Conservation (phyloP, 495 filamentous ascomycete species). For the Clohesyomyces aquaticus region DNA sequence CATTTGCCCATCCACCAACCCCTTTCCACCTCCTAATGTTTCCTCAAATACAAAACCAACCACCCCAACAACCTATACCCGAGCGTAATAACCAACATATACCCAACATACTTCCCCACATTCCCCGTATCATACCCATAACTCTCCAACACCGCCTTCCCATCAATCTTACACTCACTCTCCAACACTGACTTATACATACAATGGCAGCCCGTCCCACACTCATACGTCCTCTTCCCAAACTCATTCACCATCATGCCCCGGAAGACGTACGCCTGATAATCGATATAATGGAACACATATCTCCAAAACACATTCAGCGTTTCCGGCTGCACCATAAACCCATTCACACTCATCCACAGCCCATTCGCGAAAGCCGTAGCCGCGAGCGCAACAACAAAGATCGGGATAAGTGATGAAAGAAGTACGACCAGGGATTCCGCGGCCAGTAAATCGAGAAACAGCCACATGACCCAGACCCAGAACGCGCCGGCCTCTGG, state of each 20-base stretch:
- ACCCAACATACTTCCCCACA: constrained; percentile 73
- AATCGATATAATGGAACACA: constrained; percentile 83
- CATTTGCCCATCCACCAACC: too few species aligned
- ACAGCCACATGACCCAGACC: constrained; percentile 83
- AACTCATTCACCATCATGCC: constrained; percentile 94
- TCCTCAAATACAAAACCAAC: constrained; percentile 46
- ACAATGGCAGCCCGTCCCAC: constrained; percentile 61
- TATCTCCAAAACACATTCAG: constrained; percentile 85
- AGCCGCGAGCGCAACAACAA: constrained; percentile 74
- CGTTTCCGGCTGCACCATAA: constrained; percentile 69
- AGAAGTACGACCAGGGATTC: constrained; percentile 80
- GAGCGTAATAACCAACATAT: constrained; percentile 71
- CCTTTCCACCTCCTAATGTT: constrained; percentile 36
- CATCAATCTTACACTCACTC: constrained; percentile 67
- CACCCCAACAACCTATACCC: constrained; percentile 71
- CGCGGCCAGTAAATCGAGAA: constrained; percentile 79
- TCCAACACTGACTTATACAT: constrained; percentile 69
- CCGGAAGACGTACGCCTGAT: constrained; percentile 80
- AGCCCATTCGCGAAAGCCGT: constrained; percentile 82
- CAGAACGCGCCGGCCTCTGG: constrained; percentile 69
- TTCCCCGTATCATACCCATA: constrained; percentile 69
- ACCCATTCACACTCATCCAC: constrained; percentile 84
- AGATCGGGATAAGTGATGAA: constrained; percentile 71
- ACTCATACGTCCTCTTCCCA: constrained; percentile 61
- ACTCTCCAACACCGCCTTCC: constrained; percentile 64